Evolutionary conservation across 768 basidiomycete genomes (phyloP), one percentile per base, ranked within the genome.

Genomic region (Clitopilus hobsonii): DNA sequence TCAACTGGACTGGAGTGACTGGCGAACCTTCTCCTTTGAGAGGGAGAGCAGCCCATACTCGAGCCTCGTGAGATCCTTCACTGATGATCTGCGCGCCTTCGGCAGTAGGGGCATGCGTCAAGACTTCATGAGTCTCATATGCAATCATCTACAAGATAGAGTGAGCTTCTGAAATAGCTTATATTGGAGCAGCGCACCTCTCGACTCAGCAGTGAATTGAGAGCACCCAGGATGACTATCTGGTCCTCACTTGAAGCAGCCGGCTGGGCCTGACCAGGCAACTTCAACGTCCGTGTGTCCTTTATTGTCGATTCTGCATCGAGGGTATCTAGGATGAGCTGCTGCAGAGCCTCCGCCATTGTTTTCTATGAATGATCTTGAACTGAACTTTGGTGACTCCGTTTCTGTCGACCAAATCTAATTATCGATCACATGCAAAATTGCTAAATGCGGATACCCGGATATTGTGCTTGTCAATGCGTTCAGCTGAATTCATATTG

Each of bases 31-130:
- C 73, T 2, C 90, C 93, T 58, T 85, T 88, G 4, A 64, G 59
- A 6, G 91, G 90, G 4, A 96, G 76, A 20, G 83, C 91, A 49
- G 80, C 75, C 96, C 96, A 99, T 28, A 98, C 93, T 55, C 91
- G 85, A 48, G 89, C 93, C 75, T 99, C 97, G 69, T 98, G 94
- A 13, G 95, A 98, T 30, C 97, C 97, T 36, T 87, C 72, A 36
- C 78, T 69, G 22, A 85, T 83, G 60, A 98, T 90, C 62, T 86
- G 84, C 20, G 74, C 65, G 20, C 97, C 97, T 75, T 99, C 97
- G 0, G 82, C 69, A 13, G 93, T 94, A 38, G 93, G 81, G 6
- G 74, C 75, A 75, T 94, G 86, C 11, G 84, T 79, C 5, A 84
- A 73, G 4, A 84, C 77, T 67, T 95, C 93, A 63, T 93, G 85